Percentiles rank a stretch among this genome's conserved stretches.
Conservation (phyloP, 2,329 filamentous ascomycete species). For the Pseudopyricularia javanii region DNA sequence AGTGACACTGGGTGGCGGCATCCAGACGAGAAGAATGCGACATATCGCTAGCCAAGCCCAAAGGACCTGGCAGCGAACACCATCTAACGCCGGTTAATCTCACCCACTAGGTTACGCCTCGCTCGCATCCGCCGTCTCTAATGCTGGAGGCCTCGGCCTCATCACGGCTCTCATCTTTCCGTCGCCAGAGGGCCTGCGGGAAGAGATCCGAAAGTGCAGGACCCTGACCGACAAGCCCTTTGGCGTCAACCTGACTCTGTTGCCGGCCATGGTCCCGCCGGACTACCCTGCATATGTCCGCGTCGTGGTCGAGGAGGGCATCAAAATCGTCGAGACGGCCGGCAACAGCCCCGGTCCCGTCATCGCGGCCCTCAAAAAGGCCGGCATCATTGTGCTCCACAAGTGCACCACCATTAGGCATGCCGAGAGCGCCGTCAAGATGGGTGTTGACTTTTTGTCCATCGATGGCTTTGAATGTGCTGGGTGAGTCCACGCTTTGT, state of each 20-base stretch:
- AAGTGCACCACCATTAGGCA: constrained; percentile 97
- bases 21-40: neutral
- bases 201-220: constrained; percentile 81
- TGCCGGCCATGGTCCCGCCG: constrained; percentile 79
- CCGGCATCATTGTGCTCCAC: constrained; percentile 71
- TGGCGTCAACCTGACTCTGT: constrained; percentile 87
- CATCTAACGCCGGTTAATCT: neutral
- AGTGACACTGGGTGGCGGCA: neutral
- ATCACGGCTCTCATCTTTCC: constrained; percentile 87
- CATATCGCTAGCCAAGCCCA: neutral
- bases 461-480: constrained; percentile 98
- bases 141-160: constrained; percentile 73
- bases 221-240: constrained; percentile 71
- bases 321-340: constrained; percentile 61
- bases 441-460: constrained; percentile 90
- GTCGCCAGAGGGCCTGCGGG: constrained; percentile 78
- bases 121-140: constrained; percentile 63
- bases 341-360: constrained; percentile 66
- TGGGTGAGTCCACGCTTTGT: constrained; percentile 25
- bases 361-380: constrained; percentile 75
- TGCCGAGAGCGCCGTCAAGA: constrained; percentile 79
- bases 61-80: neutral
- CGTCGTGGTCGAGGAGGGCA: constrained; percentile 84
- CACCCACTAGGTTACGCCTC: constrained; percentile 67
- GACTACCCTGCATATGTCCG: constrained; percentile 88